phyloP scores from a whole-genome alignment of 257 asterid genomes.

The Scutellaria baicalensis region DNA sequence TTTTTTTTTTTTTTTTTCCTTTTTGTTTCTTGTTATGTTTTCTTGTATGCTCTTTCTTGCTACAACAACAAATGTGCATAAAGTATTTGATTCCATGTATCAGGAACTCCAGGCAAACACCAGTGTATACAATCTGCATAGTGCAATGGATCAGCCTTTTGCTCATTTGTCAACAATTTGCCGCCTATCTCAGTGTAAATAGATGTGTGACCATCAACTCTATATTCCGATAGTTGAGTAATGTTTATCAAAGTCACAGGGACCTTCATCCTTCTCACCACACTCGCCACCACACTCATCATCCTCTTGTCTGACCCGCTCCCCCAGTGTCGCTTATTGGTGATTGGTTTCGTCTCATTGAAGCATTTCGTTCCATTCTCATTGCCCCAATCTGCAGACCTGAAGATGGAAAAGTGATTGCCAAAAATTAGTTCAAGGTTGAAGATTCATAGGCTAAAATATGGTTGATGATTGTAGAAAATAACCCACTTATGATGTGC shows the following conservation, averaged over 20 bases:
- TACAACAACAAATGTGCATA: conserved; percentile 57
- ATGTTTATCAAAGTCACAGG: conserved; percentile 65
- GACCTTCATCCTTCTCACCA: conserved; percentile 51
- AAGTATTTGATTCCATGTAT: conserved; percentile 76
- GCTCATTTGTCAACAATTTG: conserved; percentile 50
- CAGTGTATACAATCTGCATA: conserved; percentile 87
- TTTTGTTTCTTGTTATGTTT: neutral
- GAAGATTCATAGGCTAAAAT: neutral
- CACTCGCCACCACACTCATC: conserved; percentile 49
- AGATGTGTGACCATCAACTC: conserved; percentile 75
- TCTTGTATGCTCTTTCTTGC: neutral
- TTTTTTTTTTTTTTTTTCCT: neutral
- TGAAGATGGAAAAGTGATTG: neutral
- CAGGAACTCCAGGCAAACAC: conserved; percentile 94
- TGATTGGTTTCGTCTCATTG: conserved; percentile 73
- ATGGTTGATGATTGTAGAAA: neutral
- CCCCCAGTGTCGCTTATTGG: conserved; percentile 59
- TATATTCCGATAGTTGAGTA: conserved; percentile 71
- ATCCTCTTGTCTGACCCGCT: conserved; percentile 58
- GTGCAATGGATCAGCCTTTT: conserved; percentile 59
- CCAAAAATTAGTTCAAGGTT: neutral
- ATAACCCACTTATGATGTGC: conserved; percentile 52
- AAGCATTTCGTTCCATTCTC: conserved; percentile 60
- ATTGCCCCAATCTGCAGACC: conserved; percentile 77
- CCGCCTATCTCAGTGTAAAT: conserved; percentile 64